These are phyloP conservation scores for Pichia phayaonensis DNA, from an alignment of 805 yeast species.

Conservation along the genomic window DNA sequence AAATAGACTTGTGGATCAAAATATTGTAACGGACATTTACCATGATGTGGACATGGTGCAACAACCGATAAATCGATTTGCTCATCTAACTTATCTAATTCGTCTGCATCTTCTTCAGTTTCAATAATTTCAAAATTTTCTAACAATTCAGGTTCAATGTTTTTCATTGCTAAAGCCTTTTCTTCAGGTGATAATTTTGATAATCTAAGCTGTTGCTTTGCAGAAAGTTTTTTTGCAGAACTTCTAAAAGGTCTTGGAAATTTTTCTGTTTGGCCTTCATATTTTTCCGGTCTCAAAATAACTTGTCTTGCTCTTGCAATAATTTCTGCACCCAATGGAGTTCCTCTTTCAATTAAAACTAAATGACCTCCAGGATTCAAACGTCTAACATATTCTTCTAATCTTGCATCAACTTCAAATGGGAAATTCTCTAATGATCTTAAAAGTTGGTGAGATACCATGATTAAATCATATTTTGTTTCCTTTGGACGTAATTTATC, in stretches of 20 bases:
- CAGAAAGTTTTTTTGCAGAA: slow-evolving; percentile 9
- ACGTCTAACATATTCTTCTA: slow-evolving; percentile 51
- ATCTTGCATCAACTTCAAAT: slow-evolving; percentile 58
- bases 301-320: slow-evolving; percentile 87
- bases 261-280: slow-evolving; percentile 46
- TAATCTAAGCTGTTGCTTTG: slow-evolving; percentile 4
- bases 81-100: slow-evolving; percentile 5
- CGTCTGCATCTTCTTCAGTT: slow-evolving; percentile 8
- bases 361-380: slow-evolving; percentile 75
- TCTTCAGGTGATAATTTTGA: slow-evolving; percentile 8
- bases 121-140: slow-evolving; percentile 20
- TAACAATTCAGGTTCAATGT: slow-evolving; percentile 21
- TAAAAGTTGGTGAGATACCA: slow-evolving; percentile 73
- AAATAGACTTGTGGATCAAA: slow-evolving; percentile 63
- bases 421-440: slow-evolving; percentile 57
- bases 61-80: slow-evolving; percentile 52
- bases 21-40: slow-evolving; percentile 76
- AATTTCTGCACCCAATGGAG: slow-evolving; percentile 80
- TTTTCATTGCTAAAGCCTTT: slow-evolving; percentile 16
- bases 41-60: slow-evolving; percentile 91
- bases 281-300: slow-evolving; percentile 77
- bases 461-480: slow-evolving; percentile 68
- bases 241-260: slow-evolving; percentile 63
- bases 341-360: slow-evolving; percentile 80
- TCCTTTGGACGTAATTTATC: slow-evolving; percentile 42